Evolutionary conservation across 495 filamentous ascomycete species (phyloP), one percentile per base, ranked within the genome.

Genomic region (Penicillium cinerascens): DNA sequence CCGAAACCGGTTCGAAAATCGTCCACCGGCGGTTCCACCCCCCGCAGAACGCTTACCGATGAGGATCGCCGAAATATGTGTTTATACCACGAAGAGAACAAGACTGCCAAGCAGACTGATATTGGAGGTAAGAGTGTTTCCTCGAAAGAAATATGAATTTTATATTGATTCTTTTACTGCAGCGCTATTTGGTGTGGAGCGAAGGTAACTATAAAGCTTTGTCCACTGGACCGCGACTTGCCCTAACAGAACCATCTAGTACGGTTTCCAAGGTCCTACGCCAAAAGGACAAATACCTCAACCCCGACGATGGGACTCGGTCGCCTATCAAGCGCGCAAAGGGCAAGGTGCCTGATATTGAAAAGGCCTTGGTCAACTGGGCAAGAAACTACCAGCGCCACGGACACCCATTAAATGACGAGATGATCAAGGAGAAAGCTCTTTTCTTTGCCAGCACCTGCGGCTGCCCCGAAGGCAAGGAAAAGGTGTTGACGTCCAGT

Each of bases 181-280:
- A 92, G 88, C 88, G 22, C 82, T 92, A 67, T 99, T 99, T 76
- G 92, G 93, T 20, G 93, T 99, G 48, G 93, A 99, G 76, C 79
- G 93, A 86, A 98, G 93, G 93, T 98, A 87, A 40, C 16, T 37
- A 37, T 27, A 6, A n/a, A 17, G 21, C 16, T 39, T 22, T 29
- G 36, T 25, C 3, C 6, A 17, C 6, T 29, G 7, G 37, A 6
- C 21, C 25, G 4, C n/a, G 2, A 40, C 60, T 56, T 29, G 56
- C 55, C 60, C 67, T 67, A 59, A 69, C 58, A 39, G 61, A 22
- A 50, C n/a, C 44, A 48, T 57, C 40, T 65, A 98, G 93, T 71
- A 99, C 93, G 33, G 93, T 99, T 6, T 99, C 93, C 51, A 99
- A 99, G 67, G 93, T 99, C 45, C 72, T 97, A 54, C 87, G 93